Conservation (phyloP, 2,329 filamentous ascomycete species). For the Atkinsonella hypoxylon region DNA sequence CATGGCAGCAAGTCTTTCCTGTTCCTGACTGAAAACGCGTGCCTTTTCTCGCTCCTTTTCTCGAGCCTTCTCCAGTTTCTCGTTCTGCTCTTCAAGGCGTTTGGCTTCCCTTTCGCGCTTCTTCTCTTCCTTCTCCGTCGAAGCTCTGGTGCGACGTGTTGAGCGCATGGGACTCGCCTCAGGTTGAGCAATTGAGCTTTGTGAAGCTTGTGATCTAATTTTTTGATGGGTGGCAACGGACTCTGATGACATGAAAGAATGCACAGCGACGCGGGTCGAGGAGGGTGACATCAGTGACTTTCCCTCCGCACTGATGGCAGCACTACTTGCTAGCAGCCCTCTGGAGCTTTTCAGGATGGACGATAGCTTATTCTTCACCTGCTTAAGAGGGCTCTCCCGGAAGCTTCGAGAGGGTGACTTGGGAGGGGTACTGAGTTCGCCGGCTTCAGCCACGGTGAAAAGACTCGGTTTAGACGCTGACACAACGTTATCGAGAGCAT, state of each 20-base stretch:
- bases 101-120: conserved; percentile 54
- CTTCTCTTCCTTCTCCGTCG: conserved; percentile 51
- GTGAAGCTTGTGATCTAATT: conserved; percentile 12
- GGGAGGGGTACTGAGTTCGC: conserved; percentile 32
- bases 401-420: conserved; percentile 46
- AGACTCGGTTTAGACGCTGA: conserved; percentile 47
- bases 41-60: conserved; percentile 62
- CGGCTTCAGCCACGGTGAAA: conserved; percentile 33
- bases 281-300: conserved; percentile 47
- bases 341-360: conserved; percentile 83
- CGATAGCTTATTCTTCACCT: conserved; percentile 85
- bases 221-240: conserved; percentile 24
- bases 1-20: conserved; percentile 40
- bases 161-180: conserved; percentile 30
- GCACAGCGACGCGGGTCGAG: conserved; percentile 30
- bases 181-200: conserved; percentile 9
- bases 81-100: conserved; percentile 46
- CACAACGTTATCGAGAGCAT: conserved; percentile 43
- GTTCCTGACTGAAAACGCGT: conserved; percentile 43
- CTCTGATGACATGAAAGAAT: conserved; percentile 35
- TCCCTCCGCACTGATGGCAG: conserved; percentile 49
- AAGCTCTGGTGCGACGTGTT: conserved; percentile 42
- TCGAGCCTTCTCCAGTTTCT: conserved; percentile 54
- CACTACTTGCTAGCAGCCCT: conserved; percentile 70
- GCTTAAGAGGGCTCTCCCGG: conserved; percentile 72